phyloP scores from a whole-genome alignment of 805 yeast species.

The Saccharomycopsis sp. region DNA sequence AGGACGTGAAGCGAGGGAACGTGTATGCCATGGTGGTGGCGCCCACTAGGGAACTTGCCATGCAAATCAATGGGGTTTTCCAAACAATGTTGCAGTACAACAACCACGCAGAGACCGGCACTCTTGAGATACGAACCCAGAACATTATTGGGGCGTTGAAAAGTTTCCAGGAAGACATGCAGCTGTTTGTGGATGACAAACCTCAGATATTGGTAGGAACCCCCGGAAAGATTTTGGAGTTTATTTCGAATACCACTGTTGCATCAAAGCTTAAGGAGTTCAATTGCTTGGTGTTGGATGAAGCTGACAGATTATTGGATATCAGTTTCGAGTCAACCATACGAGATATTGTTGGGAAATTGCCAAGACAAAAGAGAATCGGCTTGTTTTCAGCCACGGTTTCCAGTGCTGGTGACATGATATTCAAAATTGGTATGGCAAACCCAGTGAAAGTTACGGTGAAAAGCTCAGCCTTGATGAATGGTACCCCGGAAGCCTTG shows the following conservation, averaged over 20 bases:
- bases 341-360: conserved; percentile 49
- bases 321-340: conserved; percentile 64
- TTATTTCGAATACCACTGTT: conserved; percentile 45
- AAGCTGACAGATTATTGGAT: conserved; percentile 86
- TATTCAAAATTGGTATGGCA: conserved; percentile 82
- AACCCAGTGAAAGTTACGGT: conserved; percentile 88
- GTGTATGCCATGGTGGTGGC: conserved; percentile 66
- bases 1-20: conserved; percentile 44
- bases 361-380: conserved; percentile 89
- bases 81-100: conserved; percentile 46
- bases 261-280: conserved; percentile 42
- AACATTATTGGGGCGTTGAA: conserved; percentile 55
- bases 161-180: conserved; percentile 63
- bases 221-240: conserved; percentile 81
- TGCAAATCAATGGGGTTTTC: conserved; percentile 64
- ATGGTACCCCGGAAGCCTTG: conserved; percentile 52
- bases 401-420: conserved; percentile 61
- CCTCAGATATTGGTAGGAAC: conserved; percentile 85
- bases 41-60: conserved; percentile 57
- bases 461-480: conserved; percentile 35
- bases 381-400: conserved; percentile 94
- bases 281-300: conserved; percentile 76
- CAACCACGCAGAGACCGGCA: conserved; percentile 34
- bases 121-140: conserved; percentile 41
- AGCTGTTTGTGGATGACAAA: conserved; percentile 38